Percentiles rank a stretch among this genome's conserved stretches.
Evolutionary conservation across 345 rosid genomes (phyloP).

Genomic region (Linum tenue): DNA sequence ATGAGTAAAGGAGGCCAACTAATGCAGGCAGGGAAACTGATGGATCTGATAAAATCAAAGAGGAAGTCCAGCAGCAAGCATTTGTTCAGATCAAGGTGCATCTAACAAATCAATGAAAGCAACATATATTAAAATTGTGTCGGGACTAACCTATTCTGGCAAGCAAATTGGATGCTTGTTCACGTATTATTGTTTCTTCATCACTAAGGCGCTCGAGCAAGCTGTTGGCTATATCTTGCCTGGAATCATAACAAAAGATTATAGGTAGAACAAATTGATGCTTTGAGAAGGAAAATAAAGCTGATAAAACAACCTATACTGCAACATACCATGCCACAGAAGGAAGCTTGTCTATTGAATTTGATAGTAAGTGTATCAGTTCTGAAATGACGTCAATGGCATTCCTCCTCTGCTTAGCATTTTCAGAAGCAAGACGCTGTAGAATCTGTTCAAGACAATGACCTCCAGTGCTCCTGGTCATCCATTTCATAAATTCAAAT

Average conservation of each 20-base stretch:
- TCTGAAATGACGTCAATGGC: constrained; percentile 72
- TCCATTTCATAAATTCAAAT: constrained; percentile 27
- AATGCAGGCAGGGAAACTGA: constrained; percentile 51
- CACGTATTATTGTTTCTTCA: constrained; percentile 45
- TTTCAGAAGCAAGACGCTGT: constrained; percentile 56
- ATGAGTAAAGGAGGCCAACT: constrained; percentile 43
- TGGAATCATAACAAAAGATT: constrained; percentile 22
- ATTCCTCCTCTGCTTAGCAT: constrained; percentile 53
- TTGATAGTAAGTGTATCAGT: constrained; percentile 35
- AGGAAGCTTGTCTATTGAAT: constrained; percentile 29
- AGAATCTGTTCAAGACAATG: constrained; percentile 61
- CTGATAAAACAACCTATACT: constrained; percentile 8
- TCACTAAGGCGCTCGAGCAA: constrained; percentile 53
- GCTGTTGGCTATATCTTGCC: constrained; percentile 56
- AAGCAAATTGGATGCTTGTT: constrained; percentile 45
- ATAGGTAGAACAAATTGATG: constrained; percentile 8
- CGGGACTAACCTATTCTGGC: constrained; percentile 49
- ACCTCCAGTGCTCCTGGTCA: constrained; percentile 42
- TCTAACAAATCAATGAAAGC: not conserved
- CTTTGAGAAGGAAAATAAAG: constrained; percentile 14
- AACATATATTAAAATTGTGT: not conserved
- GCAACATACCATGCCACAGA: constrained; percentile 47
- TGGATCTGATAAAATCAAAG: constrained; percentile 48
- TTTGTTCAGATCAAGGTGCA: constrained; percentile 6
- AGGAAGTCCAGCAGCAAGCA: constrained; percentile 7